Conservation (phyloP, 1,284 basidiomycete species). For the Boletus semigastroideus region DNA sequence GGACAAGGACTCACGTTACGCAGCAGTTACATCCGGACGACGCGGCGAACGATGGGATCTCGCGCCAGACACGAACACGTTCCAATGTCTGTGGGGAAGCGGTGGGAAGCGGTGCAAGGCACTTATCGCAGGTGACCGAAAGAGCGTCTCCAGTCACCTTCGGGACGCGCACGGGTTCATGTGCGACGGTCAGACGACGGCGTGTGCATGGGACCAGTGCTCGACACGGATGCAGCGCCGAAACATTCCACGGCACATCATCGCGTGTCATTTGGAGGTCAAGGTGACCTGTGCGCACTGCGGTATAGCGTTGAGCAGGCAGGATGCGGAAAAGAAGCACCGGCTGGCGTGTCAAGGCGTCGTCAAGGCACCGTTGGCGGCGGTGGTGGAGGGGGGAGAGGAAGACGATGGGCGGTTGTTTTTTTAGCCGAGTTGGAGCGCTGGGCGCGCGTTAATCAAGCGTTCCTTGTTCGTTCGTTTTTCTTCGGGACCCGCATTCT, state of each 20-base stretch:
- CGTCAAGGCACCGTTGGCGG: background rate
- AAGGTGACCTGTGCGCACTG: slow-evolving; percentile 21
- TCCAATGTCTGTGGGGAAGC: slow-evolving; percentile 22
- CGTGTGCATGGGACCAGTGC: slow-evolving; percentile 23
- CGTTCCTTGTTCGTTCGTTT: no score
- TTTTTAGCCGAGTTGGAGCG: slow-evolving; percentile 15
- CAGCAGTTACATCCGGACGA: slow-evolving; percentile 11
- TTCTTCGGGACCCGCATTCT: no score
- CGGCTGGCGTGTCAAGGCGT: slow-evolving; percentile 12
- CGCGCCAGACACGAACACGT: slow-evolving; percentile 3
- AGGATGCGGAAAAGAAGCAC: slow-evolving; percentile 30
- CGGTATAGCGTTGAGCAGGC: slow-evolving; percentile 21
- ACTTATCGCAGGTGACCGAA: slow-evolving; percentile 19
- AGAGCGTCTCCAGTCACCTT: slow-evolving; percentile 23
- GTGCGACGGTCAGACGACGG: slow-evolving; percentile 16
- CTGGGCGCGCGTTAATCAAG: slow-evolving; percentile 4
- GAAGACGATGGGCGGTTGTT: slow-evolving; percentile 7
- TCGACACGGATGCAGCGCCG: slow-evolving; percentile 23
- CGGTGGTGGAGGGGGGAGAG: background rate
- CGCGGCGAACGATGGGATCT: slow-evolving; percentile 13
- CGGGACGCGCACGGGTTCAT: slow-evolving; percentile 23
- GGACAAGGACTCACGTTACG: slow-evolving; percentile 7
- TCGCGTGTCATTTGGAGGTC: slow-evolving; percentile 26
- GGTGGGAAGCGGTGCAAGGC: slow-evolving; percentile 15
- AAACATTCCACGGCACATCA: slow-evolving; percentile 29